These are phyloP conservation scores for Limonomyces culmigenus DNA, from an alignment of 1,284 basidiomycete species.

Conservation along the genomic window DNA sequence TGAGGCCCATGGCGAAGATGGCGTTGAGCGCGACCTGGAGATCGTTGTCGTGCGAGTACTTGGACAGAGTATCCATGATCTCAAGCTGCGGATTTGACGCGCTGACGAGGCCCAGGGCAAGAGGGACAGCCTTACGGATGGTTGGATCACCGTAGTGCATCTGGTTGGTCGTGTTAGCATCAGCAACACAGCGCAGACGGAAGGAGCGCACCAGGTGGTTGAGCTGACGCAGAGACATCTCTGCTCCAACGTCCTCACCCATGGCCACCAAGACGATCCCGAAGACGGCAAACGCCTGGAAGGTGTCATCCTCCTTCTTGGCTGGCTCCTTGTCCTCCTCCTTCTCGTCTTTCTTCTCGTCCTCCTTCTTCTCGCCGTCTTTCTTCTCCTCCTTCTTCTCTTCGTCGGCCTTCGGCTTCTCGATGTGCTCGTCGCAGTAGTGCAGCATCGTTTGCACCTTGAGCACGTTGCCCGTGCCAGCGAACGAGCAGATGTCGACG, in stretches of 20 bases:
- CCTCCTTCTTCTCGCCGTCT: constrained; percentile 35
- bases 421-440: constrained; percentile 84
- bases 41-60: constrained; percentile 98
- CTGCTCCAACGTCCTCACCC: constrained; percentile 96
- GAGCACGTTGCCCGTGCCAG: constrained; percentile 91
- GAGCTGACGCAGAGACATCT: constrained; percentile 92
- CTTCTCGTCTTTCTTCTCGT: constrained; percentile 37
- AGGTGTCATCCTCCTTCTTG: constrained; percentile 53
- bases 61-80: constrained; percentile 96
- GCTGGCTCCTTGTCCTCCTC: constrained; percentile 27
- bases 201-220: constrained; percentile 65
- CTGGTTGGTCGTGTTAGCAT: constrained; percentile 26
- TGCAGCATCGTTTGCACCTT: constrained; percentile 91
- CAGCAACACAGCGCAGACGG: neutral
- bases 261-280: constrained; percentile 93
- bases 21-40: constrained; percentile 91
- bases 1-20: constrained; percentile 97
- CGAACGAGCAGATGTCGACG: constrained; percentile 90
- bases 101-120: constrained; percentile 88
- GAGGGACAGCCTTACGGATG: constrained; percentile 88
- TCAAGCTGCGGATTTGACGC: constrained; percentile 94
- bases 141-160: constrained; percentile 98
- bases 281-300: constrained; percentile 88
- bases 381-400: constrained; percentile 36
- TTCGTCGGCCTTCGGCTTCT: constrained; percentile 38